A percentile compares a stretch with the other conserved stretches of the same genome.
Conservation (phyloP, 441 rosid genomes). For the Gossypium armourianum region DNA sequence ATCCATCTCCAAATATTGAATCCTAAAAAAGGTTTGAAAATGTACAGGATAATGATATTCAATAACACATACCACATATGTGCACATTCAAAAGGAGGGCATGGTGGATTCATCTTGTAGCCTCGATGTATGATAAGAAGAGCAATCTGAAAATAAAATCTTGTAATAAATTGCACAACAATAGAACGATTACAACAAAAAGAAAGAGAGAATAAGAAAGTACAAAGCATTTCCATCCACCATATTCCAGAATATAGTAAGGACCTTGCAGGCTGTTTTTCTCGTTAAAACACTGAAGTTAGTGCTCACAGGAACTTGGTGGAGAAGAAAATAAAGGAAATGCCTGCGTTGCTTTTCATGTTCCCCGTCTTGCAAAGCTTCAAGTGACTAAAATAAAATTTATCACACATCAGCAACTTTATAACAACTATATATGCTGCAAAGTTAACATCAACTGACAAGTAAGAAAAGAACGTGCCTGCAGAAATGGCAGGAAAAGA, state of each 20-base stretch:
- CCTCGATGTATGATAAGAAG: slow-evolving; percentile 83
- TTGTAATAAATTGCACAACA: slow-evolving; percentile 28
- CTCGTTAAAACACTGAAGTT: slow-evolving; percentile 80
- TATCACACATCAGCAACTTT: slow-evolving; percentile 20
- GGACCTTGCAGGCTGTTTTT: slow-evolving; percentile 86
- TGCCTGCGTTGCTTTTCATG: slow-evolving; percentile 86
- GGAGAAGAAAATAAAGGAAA: slow-evolving; percentile 87
- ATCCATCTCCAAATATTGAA: neutral
- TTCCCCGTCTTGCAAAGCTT: slow-evolving; percentile 96
- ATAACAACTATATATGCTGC: slow-evolving; percentile 6
- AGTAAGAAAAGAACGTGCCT: slow-evolving; percentile 44
- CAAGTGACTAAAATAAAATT: slow-evolving; percentile 61
- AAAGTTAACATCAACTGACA: neutral
- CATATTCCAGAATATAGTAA: slow-evolving; percentile 20
- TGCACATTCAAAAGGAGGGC: slow-evolving; percentile 93
- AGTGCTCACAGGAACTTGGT: slow-evolving; percentile 92
- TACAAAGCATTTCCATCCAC: neutral
- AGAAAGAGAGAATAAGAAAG: slow-evolving; percentile 15
- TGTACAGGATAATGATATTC: neutral
- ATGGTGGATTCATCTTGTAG: slow-evolving; percentile 91
- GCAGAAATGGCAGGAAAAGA: slow-evolving; percentile 81
- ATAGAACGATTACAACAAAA: slow-evolving; percentile 23
- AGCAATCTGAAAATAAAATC: slow-evolving; percentile 63
- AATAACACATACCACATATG: slow-evolving; percentile 75
- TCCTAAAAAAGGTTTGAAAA: neutral